phyloP scores from a whole-genome alignment of 2,329 filamentous ascomycete genomes.

The Alternaria panax region DNA sequence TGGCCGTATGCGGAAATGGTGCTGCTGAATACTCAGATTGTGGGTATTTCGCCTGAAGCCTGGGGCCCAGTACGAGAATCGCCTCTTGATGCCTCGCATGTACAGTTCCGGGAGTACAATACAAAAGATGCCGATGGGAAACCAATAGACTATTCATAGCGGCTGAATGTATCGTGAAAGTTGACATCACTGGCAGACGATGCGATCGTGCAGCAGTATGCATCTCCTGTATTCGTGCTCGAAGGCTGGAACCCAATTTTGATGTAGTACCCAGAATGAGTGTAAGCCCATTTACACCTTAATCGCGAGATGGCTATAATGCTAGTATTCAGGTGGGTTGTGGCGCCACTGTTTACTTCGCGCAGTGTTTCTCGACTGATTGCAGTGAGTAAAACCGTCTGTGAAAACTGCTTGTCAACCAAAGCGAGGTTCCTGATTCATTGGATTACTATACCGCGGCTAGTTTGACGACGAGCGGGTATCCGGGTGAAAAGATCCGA shows the following conservation, averaged over 20 bases:
- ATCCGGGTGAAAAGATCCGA: not conserved
- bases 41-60: not conserved
- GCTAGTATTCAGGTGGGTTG: not conserved
- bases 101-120: slow-evolving; percentile 7
- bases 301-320: not conserved
- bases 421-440: not conserved
- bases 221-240: not conserved
- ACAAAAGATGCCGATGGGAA: slow-evolving; percentile 2
- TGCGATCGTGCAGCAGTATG: no score
- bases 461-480: not conserved
- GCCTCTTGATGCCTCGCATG: slow-evolving; percentile 1
- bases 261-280: not conserved
- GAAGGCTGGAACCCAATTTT: not conserved
- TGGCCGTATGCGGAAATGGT: slow-evolving; percentile 12
- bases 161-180: slow-evolving; percentile 4
- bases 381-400: not conserved
- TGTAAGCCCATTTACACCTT: not conserved
- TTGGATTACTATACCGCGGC: not conserved
- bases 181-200: not conserved
- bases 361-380: not conserved
- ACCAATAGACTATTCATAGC: not conserved
- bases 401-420: not conserved
- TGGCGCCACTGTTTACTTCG: no score
- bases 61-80: slow-evolving; percentile 8
- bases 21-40: slow-evolving; percentile 4